phyloP scores from a whole-genome alignment of 495 filamentous ascomycete genomes.

The Annulohypoxylon moriforme region DNA sequence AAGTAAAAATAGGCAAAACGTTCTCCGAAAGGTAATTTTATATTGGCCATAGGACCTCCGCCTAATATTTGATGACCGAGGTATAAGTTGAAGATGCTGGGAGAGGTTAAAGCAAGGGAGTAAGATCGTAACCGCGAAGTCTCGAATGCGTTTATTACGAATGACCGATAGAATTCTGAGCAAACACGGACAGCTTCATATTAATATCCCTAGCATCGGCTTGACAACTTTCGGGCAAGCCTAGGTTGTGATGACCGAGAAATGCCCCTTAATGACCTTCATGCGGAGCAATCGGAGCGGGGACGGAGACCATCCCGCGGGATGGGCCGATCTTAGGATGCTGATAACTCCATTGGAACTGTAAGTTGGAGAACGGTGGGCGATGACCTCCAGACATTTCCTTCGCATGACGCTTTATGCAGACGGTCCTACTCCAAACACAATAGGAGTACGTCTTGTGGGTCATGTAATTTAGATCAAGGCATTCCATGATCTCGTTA shows the following conservation, averaged over 20 bases:
- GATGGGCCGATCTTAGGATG: conserved; percentile 10
- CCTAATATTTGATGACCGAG: neutral
- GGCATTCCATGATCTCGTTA: conserved; percentile 11
- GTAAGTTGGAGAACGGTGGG: conserved; percentile 11
- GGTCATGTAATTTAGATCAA: conserved; percentile 2
- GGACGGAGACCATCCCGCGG: conserved; percentile 28
- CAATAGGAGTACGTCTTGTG: conserved; percentile 10
- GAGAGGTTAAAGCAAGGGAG: neutral
- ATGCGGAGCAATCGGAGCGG: conserved; percentile 42
- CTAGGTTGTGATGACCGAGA: conserved; percentile 46
- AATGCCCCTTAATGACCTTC: conserved; percentile 61
- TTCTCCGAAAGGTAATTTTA: conserved; percentile 1
- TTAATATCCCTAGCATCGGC: conserved; percentile 32
- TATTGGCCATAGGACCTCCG: conserved; percentile 1
- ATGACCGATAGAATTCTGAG: conserved; percentile 22
- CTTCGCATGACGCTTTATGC: conserved; percentile 25
- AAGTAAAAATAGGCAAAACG: neutral
- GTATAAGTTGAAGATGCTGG: neutral
- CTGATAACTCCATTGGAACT: conserved; percentile 21
- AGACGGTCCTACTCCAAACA: conserved; percentile 9
- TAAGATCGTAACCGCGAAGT: neutral
- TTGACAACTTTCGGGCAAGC: neutral
- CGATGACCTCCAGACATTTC: conserved; percentile 18
- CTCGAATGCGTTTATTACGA: conserved; percentile 41
- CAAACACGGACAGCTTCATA: neutral